These are phyloP conservation scores for Hanseniaspora guilliermondii DNA, from an alignment of 805 yeast species.

Conservation along the genomic window DNA sequence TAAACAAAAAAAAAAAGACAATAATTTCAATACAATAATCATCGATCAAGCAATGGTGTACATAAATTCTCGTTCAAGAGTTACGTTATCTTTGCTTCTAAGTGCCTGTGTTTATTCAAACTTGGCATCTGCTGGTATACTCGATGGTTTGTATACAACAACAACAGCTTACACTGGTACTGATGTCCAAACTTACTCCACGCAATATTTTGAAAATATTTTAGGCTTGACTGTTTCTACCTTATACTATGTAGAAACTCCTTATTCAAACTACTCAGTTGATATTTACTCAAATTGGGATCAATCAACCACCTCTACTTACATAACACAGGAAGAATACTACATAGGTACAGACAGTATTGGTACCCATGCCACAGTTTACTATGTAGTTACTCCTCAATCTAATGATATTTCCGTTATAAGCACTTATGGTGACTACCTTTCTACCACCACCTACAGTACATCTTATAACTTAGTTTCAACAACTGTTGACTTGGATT, in stretches of 20 bases:
- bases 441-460: not conserved
- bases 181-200: not conserved
- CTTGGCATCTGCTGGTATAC: not conserved
- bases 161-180: not conserved
- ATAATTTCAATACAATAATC: too few relatives aligned
- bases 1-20: too few relatives aligned
- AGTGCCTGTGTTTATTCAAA: not conserved
- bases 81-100: not conserved
- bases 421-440: not conserved
- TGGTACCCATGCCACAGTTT: constrained; percentile 15
- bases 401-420: not conserved
- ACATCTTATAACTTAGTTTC: not conserved
- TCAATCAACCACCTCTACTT: not conserved
- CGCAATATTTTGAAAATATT: not conserved
- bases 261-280: not conserved
- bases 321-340: not conserved
- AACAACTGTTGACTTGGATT: not conserved
- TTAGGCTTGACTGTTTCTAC: not conserved
- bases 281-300: not conserved
- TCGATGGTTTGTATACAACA: not conserved
- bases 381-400: constrained; percentile 16
- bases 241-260: constrained; percentile 17
- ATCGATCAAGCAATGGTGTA: not conserved
- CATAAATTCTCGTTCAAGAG: not conserved
- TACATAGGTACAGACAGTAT: constrained; percentile 14